These are phyloP conservation scores for Scheffersomyces spartinae DNA, from an alignment of 805 yeast species.

Conservation along the genomic window DNA sequence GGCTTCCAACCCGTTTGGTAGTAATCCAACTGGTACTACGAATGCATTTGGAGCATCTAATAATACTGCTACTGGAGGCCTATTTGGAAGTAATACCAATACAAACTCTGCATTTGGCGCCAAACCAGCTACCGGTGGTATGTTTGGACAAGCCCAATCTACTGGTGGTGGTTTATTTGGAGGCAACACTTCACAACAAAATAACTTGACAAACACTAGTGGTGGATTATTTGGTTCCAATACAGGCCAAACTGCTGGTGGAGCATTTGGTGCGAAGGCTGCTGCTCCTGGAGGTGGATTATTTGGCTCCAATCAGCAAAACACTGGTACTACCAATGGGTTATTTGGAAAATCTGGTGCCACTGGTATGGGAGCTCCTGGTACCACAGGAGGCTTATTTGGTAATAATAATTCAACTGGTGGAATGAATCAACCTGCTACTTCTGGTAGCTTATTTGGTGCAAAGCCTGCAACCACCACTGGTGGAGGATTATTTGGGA, in stretches of 20 bases:
- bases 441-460: constrained; percentile 38
- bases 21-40: constrained; percentile 14
- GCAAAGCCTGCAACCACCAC: constrained; percentile 13
- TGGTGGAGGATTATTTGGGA: constrained; percentile 17
- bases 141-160: constrained; percentile 7
- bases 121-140: constrained; percentile 5
- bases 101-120: constrained; percentile 12
- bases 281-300: constrained; percentile 13
- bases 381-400: constrained; percentile 11
- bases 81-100: constrained; percentile 9
- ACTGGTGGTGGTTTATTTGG: constrained; percentile 22
- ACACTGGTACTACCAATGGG: constrained; percentile 16
- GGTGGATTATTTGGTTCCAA: constrained; percentile 33
- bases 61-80: constrained; percentile 5
- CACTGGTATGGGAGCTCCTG: constrained; percentile 9
- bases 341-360: constrained; percentile 21
- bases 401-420: constrained; percentile 8
- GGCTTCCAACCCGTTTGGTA: constrained; percentile 4
- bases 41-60: constrained; percentile 16
- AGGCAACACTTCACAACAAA: too few species aligned
- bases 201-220: constrained; percentile 8
- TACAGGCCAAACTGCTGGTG: constrained; percentile 7
- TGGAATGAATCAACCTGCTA: constrained; percentile 6
- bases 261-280: constrained; percentile 9
- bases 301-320: constrained; percentile 9